These are phyloP conservation scores for Amphibolis antarctica DNA, from an alignment of 106 monocot species.

Conservation along the genomic window DNA sequence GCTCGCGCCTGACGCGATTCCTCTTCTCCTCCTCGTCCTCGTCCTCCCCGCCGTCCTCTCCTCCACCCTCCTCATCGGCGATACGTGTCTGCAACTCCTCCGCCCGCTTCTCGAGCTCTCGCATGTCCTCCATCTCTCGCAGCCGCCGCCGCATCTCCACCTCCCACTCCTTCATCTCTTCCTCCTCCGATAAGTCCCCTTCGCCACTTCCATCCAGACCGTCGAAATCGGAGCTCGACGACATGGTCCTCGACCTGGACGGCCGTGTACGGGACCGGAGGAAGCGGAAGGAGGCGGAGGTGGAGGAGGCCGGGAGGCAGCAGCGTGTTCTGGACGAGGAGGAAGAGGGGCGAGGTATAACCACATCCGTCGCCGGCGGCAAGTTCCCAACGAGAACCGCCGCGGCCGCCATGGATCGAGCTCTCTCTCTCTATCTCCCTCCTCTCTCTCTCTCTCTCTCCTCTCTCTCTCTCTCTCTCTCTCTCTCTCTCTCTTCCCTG, in stretches of 20 bases:
- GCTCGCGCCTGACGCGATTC: constrained; percentile 56
- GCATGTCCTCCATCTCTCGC: constrained; percentile 76
- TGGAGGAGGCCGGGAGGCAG: not conserved
- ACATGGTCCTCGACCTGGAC: not conserved
- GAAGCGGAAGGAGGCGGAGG: not conserved
- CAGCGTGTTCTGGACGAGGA: not conserved
- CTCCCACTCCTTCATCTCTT: constrained; percentile 35
- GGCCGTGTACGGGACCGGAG: not conserved
- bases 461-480: not conserved
- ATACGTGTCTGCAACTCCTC: constrained; percentile 45
- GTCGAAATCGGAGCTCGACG: not conserved
- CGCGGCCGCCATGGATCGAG: constrained; percentile 12
- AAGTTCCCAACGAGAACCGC: constrained; percentile 23
- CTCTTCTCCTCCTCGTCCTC: constrained; percentile 70
- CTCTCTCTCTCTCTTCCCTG: no score
- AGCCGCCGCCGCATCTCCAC: constrained; percentile 33
- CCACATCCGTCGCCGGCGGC: constrained; percentile 7
- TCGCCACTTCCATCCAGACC: constrained; percentile 9
- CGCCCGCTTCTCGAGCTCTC: constrained; percentile 59
- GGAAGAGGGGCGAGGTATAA: constrained; percentile 3
- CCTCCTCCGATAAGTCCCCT: constrained; percentile 14
- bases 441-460: not conserved
- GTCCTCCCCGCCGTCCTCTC: constrained; percentile 16
- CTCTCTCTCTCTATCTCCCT: not conserved
- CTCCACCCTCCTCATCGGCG: constrained; percentile 3